A percentile compares a stretch with the other conserved stretches of the same genome.
phyloP scores from a whole-genome alignment of 2,329 filamentous ascomycete species.

The Aspergillus luchuensis region DNA sequence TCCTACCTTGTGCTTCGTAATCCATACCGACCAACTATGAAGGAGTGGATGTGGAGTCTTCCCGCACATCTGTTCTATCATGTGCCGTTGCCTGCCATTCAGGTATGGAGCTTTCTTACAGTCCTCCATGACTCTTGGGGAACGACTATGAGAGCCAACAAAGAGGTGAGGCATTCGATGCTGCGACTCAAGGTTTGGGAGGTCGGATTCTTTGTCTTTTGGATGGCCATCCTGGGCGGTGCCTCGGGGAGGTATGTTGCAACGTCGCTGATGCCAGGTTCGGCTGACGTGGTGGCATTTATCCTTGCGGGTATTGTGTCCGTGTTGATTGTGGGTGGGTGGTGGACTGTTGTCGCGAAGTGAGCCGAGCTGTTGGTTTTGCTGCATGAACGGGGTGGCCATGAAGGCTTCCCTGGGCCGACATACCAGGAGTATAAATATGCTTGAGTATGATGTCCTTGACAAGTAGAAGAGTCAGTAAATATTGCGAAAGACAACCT shows the following conservation, averaged over 20 bases:
- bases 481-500: no score
- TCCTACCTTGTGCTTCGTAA: slow-evolving; percentile 35
- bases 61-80: slow-evolving; percentile 38
- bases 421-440: no score
- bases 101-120: slow-evolving; percentile 39
- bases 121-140: slow-evolving; percentile 40
- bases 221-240: slow-evolving; percentile 33
- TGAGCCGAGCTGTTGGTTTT: neutral
- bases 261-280: neutral
- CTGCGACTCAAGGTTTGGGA: slow-evolving; percentile 11
- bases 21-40: slow-evolving; percentile 23
- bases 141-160: slow-evolving; percentile 36
- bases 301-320: neutral
- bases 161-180: slow-evolving; percentile 23
- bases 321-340: neutral
- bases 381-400: no score
- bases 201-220: slow-evolving; percentile 34
- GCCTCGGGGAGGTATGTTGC: slow-evolving; percentile 16
- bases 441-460: no score
- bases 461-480: no score
- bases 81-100: slow-evolving; percentile 38
- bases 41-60: slow-evolving; percentile 24
- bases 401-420: neutral
- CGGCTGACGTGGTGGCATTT: neutral
- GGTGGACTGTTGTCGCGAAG: neutral